These are phyloP conservation scores for Scytalidium lignicola DNA, from an alignment of 2,329 filamentous ascomycete genomes.

Conservation along the genomic window DNA sequence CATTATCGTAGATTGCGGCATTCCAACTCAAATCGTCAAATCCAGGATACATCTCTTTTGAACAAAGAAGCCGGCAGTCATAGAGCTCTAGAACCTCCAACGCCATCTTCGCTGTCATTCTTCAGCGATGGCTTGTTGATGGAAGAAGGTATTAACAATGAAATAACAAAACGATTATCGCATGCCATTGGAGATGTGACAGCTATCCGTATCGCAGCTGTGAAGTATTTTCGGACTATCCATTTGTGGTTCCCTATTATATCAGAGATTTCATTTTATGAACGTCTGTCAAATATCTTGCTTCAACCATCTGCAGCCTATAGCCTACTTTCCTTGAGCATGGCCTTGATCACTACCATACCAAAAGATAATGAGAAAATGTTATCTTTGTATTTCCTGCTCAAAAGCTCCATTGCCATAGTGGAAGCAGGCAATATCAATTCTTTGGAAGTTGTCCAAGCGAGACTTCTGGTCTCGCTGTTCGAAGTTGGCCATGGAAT, in stretches of 20 bases:
- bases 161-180: constrained; percentile 7
- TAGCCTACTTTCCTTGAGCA: constrained; percentile 10
- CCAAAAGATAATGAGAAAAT: constrained; percentile 4
- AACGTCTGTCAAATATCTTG: constrained; percentile 5
- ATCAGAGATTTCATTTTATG: constrained; percentile 9
- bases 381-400: constrained; percentile 9
- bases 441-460: constrained; percentile 11
- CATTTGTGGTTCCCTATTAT: constrained; percentile 16
- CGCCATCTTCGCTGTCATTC: not conserved
- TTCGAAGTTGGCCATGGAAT: constrained; percentile 15
- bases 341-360: constrained; percentile 9
- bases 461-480: constrained; percentile 12
- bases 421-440: constrained; percentile 13
- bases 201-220: constrained; percentile 4
- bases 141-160: constrained; percentile 3
- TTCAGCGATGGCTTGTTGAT: not conserved
- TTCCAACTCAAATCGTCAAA: not conserved
- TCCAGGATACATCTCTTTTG: not conserved
- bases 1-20: constrained; percentile 4
- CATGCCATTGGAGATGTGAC: constrained; percentile 9
- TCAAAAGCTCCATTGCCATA: constrained; percentile 13
- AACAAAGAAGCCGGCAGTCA: not conserved
- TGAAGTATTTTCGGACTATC: constrained; percentile 11
- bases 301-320: constrained; percentile 8
- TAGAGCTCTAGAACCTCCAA: not conserved